These are phyloP conservation scores for Pelagophyceae sp. DNA, from an alignment of 352 stramenopile species.

Conservation along the genomic window DNA sequence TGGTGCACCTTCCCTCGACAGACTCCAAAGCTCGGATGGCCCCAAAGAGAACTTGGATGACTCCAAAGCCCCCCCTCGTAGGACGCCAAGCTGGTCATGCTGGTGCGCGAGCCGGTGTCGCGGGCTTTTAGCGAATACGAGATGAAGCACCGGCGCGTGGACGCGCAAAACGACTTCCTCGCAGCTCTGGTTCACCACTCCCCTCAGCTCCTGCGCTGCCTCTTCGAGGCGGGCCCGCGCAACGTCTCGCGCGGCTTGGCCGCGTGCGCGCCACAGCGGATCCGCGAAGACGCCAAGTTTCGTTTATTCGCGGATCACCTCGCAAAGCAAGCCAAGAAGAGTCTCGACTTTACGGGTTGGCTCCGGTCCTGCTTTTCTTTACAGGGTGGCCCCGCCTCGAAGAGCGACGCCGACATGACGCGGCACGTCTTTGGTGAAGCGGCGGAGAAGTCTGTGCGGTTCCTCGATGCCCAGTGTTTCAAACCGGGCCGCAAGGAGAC, in stretches of 20 bases:
- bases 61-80: too few relatives aligned
- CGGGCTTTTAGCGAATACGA: slow-evolving; percentile 29
- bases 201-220: slow-evolving; percentile 3
- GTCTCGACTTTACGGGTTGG: not conserved
- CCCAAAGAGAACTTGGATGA: too few relatives aligned
- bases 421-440: not conserved
- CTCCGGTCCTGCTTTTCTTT: not conserved
- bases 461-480: not conserved
- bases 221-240: not conserved
- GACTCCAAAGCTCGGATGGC: too few relatives aligned
- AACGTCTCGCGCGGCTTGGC: not conserved
- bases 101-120: slow-evolving; percentile 29
- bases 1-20: too few relatives aligned
- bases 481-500: not conserved
- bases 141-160: slow-evolving; percentile 29
- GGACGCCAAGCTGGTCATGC: slow-evolving; percentile 18
- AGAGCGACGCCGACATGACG: not conserved
- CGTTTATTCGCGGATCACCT: not conserved
- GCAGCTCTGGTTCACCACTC: not conserved
- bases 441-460: not conserved
- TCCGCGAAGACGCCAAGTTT: slow-evolving; percentile 2
- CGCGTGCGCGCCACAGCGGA: not conserved
- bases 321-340: not conserved
- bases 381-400: not conserved
- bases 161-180: slow-evolving; percentile 5